These are phyloP conservation scores for Lasiodiplodia hormozganensis DNA, from an alignment of 2,329 filamentous ascomycete genomes.

Conservation along the genomic window DNA sequence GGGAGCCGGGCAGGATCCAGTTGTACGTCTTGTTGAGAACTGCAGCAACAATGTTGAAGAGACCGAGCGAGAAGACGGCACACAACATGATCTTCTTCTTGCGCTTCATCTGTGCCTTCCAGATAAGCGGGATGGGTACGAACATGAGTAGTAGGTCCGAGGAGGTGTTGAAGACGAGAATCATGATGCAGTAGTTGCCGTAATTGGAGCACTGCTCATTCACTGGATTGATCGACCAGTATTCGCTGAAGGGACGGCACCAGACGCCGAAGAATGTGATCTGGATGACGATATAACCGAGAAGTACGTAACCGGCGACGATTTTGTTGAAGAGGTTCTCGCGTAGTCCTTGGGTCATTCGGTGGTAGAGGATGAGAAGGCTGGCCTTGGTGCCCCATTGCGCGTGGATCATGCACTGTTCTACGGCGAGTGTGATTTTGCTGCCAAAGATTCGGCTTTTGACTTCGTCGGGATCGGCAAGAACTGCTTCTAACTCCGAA, in stretches of 20 bases:
- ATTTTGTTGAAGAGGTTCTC: constrained; percentile 30
- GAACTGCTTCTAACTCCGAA: constrained; percentile 16
- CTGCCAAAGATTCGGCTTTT: constrained; percentile 44
- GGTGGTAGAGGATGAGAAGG: constrained; percentile 28
- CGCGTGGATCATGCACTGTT: constrained; percentile 36
- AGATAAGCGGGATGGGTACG: constrained; percentile 31
- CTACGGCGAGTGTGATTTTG: constrained; percentile 45
- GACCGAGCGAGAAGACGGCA: constrained; percentile 54
- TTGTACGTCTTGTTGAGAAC: constrained; percentile 59
- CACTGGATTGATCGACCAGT: constrained; percentile 31
- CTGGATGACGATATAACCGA: constrained; percentile 32
- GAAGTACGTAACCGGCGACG: constrained; percentile 29
- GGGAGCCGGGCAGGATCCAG: constrained; percentile 53
- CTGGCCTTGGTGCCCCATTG: constrained; percentile 21
- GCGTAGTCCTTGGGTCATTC: constrained; percentile 24
- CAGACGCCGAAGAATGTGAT: constrained; percentile 32
- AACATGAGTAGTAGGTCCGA: constrained; percentile 32
- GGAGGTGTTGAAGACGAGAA: constrained; percentile 33
- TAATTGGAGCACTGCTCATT: constrained; percentile 32
- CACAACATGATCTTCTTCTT: constrained; percentile 28
- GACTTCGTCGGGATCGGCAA: constrained; percentile 37
- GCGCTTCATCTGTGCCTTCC: constrained; percentile 29
- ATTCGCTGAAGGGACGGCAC: constrained; percentile 33
- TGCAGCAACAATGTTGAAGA: constrained; percentile 56
- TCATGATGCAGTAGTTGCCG: constrained; percentile 31